Evolutionary conservation across 345 rosid species (phyloP).

Genomic region (Punica granatum): DNA sequence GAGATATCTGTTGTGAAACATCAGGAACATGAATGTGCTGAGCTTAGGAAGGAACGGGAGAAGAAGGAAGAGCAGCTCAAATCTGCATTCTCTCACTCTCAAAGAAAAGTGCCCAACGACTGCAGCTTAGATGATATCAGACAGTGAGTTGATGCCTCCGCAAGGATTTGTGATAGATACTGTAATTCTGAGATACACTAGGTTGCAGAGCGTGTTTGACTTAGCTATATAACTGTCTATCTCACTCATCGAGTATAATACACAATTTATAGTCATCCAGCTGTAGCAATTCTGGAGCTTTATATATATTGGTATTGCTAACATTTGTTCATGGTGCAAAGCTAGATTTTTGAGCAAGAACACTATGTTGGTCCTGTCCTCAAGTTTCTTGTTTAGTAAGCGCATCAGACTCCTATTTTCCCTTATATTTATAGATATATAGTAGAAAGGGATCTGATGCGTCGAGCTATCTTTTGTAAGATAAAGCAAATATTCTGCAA

Average conservation of each 20-base stretch:
- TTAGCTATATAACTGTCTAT: background rate
- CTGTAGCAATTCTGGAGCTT: no score
- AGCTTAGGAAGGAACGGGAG: conserved; percentile 43
- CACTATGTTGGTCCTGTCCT: no score
- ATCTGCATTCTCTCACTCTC: conserved; percentile 11
- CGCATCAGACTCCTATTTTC: no score
- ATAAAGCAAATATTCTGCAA: no score
- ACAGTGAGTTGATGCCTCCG: conserved; percentile 3
- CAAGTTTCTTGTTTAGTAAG: no score
- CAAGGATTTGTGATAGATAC: no score
- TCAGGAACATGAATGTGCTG: conserved; percentile 55
- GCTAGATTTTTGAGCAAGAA: background rate
- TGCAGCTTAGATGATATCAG: conserved; percentile 6
- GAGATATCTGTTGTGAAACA: background rate
- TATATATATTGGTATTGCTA: background rate
- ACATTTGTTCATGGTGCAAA: background rate
- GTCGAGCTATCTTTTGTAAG: no score
- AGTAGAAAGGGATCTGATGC: no score
- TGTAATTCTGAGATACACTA: background rate
- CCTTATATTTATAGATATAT: no score
- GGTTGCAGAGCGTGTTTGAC: background rate
- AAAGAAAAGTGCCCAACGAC: conserved; percentile 14
- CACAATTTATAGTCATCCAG: no score
- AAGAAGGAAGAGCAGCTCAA: conserved; percentile 22
- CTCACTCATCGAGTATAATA: background rate